Evolutionary conservation across 108 stramenopile genomes (phyloP).

Genomic region (Pseudonitzschia delicatissima): DNA sequence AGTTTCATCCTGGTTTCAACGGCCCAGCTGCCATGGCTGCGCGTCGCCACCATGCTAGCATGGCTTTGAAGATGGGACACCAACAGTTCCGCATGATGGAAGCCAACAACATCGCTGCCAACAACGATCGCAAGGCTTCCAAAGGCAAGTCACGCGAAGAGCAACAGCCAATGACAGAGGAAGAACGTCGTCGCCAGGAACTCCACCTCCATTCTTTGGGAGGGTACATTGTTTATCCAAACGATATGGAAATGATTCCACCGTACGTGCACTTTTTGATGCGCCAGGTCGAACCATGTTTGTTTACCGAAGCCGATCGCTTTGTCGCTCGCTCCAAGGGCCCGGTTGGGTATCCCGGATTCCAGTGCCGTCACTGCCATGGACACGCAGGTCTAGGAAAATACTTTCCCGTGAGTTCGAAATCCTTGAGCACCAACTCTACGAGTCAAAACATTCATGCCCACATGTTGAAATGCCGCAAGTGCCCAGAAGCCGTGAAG

Average conservation of each 20-base stretch:
- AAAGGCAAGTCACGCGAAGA: background rate
- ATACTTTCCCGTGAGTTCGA: slow-evolving; percentile 58
- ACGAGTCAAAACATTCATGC: slow-evolving; percentile 72
- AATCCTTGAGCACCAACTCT: slow-evolving; percentile 52
- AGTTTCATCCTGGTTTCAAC: background rate
- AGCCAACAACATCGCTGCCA: background rate
- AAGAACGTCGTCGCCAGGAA: background rate
- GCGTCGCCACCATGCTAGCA: background rate
- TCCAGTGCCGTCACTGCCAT: slow-evolving; percentile 67
- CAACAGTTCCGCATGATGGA: background rate
- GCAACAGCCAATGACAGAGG: background rate
- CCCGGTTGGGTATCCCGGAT: slow-evolving; percentile 61
- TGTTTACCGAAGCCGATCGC: slow-evolving; percentile 67
- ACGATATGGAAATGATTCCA: slow-evolving; percentile 48
- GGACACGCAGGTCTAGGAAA: slow-evolving; percentile 72
- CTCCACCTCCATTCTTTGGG: slow-evolving; percentile 3
- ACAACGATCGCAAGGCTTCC: slow-evolving; percentile 1
- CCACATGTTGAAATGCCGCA: slow-evolving; percentile 61
- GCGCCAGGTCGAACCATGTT: slow-evolving; percentile 57
- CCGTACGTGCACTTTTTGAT: slow-evolving; percentile 61
- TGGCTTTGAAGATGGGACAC: background rate
- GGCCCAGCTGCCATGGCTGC: background rate
- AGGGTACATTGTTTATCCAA: slow-evolving; percentile 41
- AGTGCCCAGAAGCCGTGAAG: slow-evolving; percentile 49
- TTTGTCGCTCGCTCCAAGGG: slow-evolving; percentile 64